Conservation (phyloP, 139 green algal species). For the Picocystis salinarum region DNA sequence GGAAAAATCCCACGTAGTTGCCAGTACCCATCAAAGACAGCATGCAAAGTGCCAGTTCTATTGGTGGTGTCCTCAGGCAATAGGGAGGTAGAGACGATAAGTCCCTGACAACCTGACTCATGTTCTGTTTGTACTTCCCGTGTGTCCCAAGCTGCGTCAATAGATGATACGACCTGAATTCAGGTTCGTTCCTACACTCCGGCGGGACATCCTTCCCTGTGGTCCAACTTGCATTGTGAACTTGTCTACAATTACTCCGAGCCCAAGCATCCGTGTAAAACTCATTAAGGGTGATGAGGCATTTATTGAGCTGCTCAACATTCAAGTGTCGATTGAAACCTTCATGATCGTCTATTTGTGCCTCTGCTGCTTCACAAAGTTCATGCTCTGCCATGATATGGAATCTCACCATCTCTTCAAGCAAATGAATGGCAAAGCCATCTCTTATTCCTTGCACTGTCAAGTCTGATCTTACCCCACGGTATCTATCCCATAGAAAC, state of each 20-base stretch:
- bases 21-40: neutral
- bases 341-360: constrained; percentile 13
- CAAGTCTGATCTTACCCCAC: constrained; percentile 50
- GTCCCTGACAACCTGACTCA: neutral
- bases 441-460: constrained; percentile 38
- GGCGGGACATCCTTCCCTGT: neutral
- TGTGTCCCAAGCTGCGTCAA: constrained; percentile 38
- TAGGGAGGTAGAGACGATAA: neutral
- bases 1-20: constrained; percentile 41
- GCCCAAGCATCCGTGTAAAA: constrained; percentile 38
- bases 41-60: neutral
- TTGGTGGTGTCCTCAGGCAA: neutral
- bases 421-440: constrained; percentile 7
- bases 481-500: constrained; percentile 76
- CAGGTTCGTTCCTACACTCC: constrained; percentile 19
- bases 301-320: constrained; percentile 65
- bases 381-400: constrained; percentile 54
- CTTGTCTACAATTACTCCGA: constrained; percentile 8
- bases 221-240: neutral
- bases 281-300: constrained; percentile 34
- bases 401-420: constrained; percentile 36
- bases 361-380: constrained; percentile 27
- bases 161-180: constrained; percentile 57
- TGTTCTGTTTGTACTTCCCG: constrained; percentile 31
- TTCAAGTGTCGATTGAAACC: constrained; percentile 66